A percentile compares a stretch with the other conserved stretches of the same genome.
Evolutionary conservation across 257 asterid genomes (phyloP).

Genomic region (Solanum sparsipilum): DNA sequence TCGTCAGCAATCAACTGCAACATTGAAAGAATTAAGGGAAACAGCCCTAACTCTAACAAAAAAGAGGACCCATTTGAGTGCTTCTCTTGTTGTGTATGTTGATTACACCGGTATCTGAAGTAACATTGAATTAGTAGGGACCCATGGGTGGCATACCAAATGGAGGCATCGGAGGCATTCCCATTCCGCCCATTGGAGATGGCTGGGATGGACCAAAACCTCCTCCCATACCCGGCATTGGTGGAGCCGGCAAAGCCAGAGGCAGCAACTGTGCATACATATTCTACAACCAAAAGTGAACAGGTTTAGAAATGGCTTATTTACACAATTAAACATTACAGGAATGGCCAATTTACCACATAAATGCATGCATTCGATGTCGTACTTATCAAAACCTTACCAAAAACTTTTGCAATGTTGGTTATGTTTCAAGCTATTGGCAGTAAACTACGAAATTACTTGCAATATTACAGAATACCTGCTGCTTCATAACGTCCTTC

Average conservation of each 20-base stretch:
- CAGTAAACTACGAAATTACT: not conserved
- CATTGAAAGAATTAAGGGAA: not conserved
- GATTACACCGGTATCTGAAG: not conserved
- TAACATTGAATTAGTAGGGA: slow-evolving; percentile 41
- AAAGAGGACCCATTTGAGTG: not conserved
- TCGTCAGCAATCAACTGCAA: slow-evolving; percentile 3
- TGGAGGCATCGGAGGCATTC: slow-evolving; percentile 92
- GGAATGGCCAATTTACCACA: not conserved
- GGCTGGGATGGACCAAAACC: slow-evolving; percentile 43
- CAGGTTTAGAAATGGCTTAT: not conserved
- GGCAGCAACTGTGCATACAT: slow-evolving; percentile 96
- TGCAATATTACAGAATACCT: slow-evolving; percentile 31
- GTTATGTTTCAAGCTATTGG: not conserved
- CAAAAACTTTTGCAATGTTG: not conserved
- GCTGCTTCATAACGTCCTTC: slow-evolving; percentile 77
- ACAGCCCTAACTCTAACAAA: not conserved
- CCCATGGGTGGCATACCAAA: slow-evolving; percentile 99
- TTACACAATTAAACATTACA: not conserved
- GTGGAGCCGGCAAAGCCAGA: slow-evolving; percentile 99
- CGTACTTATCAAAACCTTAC: not conserved
- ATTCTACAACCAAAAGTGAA: slow-evolving; percentile 42
- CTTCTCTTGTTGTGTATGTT: not conserved
- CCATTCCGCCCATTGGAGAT: slow-evolving; percentile 72
- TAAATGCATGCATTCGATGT: not conserved
- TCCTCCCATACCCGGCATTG: slow-evolving; percentile 62